Percentiles rank a stretch among this genome's conserved stretches.
These are phyloP conservation scores for Epichloe sp. DNA, from an alignment of 2,329 filamentous ascomycete species.

Conservation along the genomic window DNA sequence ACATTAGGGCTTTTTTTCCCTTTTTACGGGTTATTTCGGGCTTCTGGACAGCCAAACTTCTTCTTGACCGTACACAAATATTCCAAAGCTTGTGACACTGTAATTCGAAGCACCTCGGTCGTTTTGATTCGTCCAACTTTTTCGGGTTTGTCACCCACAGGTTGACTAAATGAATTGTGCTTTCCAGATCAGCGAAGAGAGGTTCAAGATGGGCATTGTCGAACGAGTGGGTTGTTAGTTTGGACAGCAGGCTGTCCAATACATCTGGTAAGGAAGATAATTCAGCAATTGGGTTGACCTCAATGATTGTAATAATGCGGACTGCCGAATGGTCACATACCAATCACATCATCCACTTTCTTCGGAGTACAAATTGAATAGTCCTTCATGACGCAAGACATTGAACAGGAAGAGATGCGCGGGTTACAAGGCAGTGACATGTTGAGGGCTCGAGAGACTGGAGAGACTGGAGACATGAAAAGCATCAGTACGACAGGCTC, in stretches of 20 bases:
- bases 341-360: constrained; percentile 1
- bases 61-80: constrained; percentile 39
- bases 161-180: constrained; percentile 14
- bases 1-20: constrained; percentile 19
- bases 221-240: constrained; percentile 7
- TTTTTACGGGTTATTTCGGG: constrained; percentile 10
- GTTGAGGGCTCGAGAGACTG: neutral
- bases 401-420: neutral
- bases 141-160: constrained; percentile 1
- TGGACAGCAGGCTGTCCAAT: constrained; percentile 13
- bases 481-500: neutral
- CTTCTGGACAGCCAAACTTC: constrained; percentile 9
- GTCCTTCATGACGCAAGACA: neutral
- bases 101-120: constrained; percentile 33
- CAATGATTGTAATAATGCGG: neutral
- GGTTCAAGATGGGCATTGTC: constrained; percentile 28
- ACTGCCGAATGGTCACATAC: neutral
- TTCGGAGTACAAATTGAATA: neutral
- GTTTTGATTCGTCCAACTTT: neutral
- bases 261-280: constrained; percentile 13
- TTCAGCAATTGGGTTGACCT: neutral
- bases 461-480: too few relatives aligned
- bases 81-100: constrained; percentile 55
- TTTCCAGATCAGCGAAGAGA: constrained; percentile 18
- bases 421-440: too few relatives aligned